Conservation (phyloP, 2,329 filamentous ascomycete species). For the Byssochlamys sp. region DNA sequence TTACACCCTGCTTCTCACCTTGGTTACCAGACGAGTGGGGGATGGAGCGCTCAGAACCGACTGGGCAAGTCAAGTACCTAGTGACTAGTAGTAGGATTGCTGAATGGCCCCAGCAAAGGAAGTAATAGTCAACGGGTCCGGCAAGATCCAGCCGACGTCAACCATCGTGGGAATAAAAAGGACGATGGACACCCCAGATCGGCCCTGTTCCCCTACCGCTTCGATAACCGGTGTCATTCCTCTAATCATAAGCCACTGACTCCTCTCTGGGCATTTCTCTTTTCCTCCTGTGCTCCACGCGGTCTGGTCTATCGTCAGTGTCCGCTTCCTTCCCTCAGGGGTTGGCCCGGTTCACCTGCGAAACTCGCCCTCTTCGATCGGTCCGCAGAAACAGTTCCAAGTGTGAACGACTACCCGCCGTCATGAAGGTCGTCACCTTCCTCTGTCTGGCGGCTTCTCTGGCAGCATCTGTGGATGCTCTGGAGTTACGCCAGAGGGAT, state of each 20-base stretch:
- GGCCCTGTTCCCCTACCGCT: neutral
- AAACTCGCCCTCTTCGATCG: neutral
- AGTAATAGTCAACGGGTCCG: neutral
- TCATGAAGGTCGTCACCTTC: constrained; percentile 14
- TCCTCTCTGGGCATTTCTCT: neutral
- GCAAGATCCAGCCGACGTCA: neutral
- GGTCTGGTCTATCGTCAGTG: neutral
- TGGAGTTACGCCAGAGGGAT: constrained; percentile 8
- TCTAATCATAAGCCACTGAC: neutral
- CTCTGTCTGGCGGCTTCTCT: constrained; percentile 10
- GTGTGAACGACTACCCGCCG: neutral
- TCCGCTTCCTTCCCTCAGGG: neutral
- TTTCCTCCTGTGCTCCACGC: neutral
- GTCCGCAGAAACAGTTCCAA: neutral
- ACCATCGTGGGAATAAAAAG: neutral
- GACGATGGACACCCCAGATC: neutral
- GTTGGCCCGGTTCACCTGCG: neutral
- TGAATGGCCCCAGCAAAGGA: neutral
- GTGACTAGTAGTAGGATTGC: neutral
- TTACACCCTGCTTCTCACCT: too few relatives aligned
- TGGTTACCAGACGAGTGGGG: neutral
- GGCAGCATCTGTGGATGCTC: constrained; percentile 7
- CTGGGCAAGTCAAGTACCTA: neutral
- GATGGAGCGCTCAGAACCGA: neutral
- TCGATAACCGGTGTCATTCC: neutral